These are phyloP conservation scores for Eucalyptus curtisii DNA, from an alignment of 345 rosid species.

Conservation along the genomic window DNA sequence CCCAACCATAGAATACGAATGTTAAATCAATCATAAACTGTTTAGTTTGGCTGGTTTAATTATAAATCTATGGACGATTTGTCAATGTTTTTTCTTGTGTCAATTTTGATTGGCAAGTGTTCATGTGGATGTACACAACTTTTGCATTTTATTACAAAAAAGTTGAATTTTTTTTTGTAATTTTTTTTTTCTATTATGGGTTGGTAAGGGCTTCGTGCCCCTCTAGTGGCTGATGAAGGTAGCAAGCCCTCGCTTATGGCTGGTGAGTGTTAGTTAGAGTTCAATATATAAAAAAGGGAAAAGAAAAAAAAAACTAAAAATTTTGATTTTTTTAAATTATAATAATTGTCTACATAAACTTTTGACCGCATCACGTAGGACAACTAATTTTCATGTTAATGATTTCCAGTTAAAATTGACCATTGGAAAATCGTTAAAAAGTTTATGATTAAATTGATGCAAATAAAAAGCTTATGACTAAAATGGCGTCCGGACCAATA, in stretches of 20 bases:
- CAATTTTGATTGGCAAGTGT: neutral
- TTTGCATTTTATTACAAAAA: neutral
- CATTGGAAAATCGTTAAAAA: neutral
- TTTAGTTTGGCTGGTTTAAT: neutral
- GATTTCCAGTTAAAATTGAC: neutral
- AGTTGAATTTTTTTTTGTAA: neutral
- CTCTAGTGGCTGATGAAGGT: accelerated
- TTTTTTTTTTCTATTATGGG: neutral
- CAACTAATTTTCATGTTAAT: neutral
- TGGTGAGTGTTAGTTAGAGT: too few species aligned
- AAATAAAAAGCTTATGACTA: neutral
- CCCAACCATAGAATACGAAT: neutral
- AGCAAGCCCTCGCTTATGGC: neutral
- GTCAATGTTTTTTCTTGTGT: neutral
- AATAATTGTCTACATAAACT: neutral
- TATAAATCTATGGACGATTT: accelerated
- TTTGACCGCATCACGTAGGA: accelerated
- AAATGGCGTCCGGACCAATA: accelerated
- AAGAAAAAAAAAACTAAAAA: neutral
- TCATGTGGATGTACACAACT: neutral
- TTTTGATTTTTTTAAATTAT: neutral
- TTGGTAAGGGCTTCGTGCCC: accelerated
- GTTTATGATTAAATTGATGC: accelerated
- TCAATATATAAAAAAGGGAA: neutral
- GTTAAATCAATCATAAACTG: neutral